Evolutionary conservation across 2,329 filamentous ascomycete species (phyloP), one percentile per base, ranked within the genome.

Genomic region (Pestalotiopsis sp.): DNA sequence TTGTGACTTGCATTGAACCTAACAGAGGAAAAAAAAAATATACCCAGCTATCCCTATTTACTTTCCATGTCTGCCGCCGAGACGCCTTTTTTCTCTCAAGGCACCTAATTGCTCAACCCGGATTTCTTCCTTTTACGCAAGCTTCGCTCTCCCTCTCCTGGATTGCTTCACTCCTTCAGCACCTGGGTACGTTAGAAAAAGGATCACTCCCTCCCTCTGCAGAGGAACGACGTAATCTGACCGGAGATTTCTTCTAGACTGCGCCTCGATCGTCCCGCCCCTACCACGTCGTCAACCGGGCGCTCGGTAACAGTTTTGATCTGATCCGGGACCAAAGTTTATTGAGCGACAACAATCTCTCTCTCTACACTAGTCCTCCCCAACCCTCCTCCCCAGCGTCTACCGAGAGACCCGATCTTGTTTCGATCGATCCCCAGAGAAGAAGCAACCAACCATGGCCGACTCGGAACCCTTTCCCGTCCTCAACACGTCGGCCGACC

Each of bases 391-490:
- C 45, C 56, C 63, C 52, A 49, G 39, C n/a, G 64, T 17, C 62
- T 49, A 23, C 41, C 20, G 38, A 38, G 20, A 38, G 39, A 25
- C 63, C 31, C 14, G 17, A 45, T 66, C 20, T 31, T 66, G 49
- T 17, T n/a, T 9, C 45, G 41, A 36, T 49, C 57, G 17, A 17
- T 14, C 14, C 13, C 49, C 45, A 61, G 39, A 12, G 66, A 39
- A 58, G n/a, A n/a, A 59, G 57, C 59, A 41, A 14, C 65, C 71
- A 72, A 78, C 39, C 74, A 86, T 86, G 84, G 78, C 84, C 56
- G 78, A 76, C 68, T 77, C 82, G 70, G 87, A 89, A 77, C 87
- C 87, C 23, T 89, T 89, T 70, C 87, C 87, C 67, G 80, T 85
- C 52, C 82, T 89, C 72, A 86, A 83, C 77, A 82, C 83, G 64